These are phyloP conservation scores for Hymenoscyphus fraxineus DNA, from an alignment of 2,329 filamentous ascomycete species.

Conservation along the genomic window DNA sequence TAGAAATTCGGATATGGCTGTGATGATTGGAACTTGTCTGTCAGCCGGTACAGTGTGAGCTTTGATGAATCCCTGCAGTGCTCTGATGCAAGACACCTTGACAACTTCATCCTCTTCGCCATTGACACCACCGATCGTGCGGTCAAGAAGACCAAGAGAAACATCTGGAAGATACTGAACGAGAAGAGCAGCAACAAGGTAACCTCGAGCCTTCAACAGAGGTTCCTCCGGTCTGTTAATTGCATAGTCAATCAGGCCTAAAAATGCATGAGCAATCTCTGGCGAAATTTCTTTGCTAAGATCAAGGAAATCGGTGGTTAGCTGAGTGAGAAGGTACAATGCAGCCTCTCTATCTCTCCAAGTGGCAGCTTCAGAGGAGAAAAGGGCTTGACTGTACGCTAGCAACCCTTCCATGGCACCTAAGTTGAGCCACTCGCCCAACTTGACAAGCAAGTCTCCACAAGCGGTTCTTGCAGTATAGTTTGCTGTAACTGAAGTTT, in stretches of 20 bases:
- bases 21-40: conserved; percentile 58
- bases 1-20: conserved; percentile 67
- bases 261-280: conserved; percentile 67
- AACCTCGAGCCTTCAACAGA: conserved; percentile 81
- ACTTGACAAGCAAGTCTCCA: conserved; percentile 86
- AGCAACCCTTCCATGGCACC: conserved; percentile 76
- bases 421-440: conserved; percentile 82
- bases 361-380: conserved; percentile 49
- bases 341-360: conserved; percentile 73
- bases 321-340: conserved; percentile 79
- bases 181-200: conserved; percentile 77
- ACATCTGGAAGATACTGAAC: conserved; percentile 62
- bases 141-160: conserved; percentile 63
- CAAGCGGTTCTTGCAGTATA: conserved; percentile 93
- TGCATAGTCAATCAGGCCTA: conserved; percentile 75
- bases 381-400: conserved; percentile 70
- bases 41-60: conserved; percentile 47
- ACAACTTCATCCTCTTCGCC: conserved; percentile 81
- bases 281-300: conserved; percentile 66
- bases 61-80: conserved; percentile 65
- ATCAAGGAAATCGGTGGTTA: conserved; percentile 80
- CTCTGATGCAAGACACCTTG: conserved; percentile 85
- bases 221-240: conserved; percentile 66
- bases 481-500: conserved; percentile 90
- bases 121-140: conserved; percentile 70